Conservation (phyloP, 345 rosid species). For the Limnanthes douglasii region DNA sequence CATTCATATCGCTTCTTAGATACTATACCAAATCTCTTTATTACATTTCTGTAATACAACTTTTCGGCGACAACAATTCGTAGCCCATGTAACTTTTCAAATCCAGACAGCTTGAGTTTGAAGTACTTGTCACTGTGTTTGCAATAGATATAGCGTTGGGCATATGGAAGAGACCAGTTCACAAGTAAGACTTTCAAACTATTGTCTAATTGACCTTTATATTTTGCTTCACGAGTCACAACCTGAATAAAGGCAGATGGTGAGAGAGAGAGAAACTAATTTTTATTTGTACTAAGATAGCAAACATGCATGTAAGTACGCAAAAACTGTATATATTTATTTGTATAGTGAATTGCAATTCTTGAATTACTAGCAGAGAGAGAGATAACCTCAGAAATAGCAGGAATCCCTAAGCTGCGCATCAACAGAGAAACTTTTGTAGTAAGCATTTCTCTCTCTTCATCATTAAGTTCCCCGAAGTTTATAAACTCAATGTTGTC, state of each 20-base stretch:
- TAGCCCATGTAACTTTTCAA: constrained; percentile 24
- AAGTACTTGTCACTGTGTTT: constrained; percentile 38
- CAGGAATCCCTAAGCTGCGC: constrained; percentile 63
- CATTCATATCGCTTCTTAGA: constrained; percentile 41
- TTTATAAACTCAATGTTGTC: constrained; percentile 40
- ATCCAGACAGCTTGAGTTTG: constrained; percentile 35
- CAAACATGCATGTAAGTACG: neutral
- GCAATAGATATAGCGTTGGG: constrained; percentile 68
- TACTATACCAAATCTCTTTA: constrained; percentile 25
- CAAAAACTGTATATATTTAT: neutral
- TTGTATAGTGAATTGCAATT: no score
- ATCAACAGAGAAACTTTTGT: constrained; percentile 37
- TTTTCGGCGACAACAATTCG: constrained; percentile 48
- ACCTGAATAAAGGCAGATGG: constrained; percentile 27
- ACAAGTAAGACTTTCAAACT: constrained; percentile 37
- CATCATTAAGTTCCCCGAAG: constrained; percentile 39
- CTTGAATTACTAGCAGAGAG: no score
- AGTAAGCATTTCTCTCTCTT: constrained; percentile 36
- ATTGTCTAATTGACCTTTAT: constrained; percentile 32
- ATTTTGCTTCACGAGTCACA: constrained; percentile 61
- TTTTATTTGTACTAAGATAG: neutral
- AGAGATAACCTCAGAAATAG: constrained; percentile 55
- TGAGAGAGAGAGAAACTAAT: neutral
- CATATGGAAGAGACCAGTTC: constrained; percentile 89
- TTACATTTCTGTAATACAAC: constrained; percentile 49